Conservation (phyloP, 2,329 filamentous ascomycete genomes). For the Penicillium fuscoglaucum region DNA sequence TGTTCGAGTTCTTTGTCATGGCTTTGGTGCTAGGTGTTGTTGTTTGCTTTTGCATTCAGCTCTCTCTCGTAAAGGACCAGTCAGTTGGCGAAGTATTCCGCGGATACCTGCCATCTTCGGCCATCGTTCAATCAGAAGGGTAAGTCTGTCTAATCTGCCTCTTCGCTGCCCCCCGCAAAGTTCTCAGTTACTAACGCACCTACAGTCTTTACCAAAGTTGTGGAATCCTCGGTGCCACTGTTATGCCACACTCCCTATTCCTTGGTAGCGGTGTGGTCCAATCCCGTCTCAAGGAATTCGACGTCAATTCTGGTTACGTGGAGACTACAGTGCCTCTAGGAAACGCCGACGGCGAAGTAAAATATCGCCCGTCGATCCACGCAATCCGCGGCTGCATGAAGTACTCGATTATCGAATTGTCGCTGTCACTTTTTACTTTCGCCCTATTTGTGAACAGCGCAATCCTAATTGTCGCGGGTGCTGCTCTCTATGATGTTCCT, state of each 20-base stretch:
- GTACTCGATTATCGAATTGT: slow-evolving; percentile 70
- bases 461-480: slow-evolving; percentile 79
- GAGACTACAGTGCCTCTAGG: slow-evolving; percentile 31
- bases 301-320: slow-evolving; percentile 43
- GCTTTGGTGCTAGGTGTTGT: slow-evolving; percentile 56
- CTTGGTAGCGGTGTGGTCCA: slow-evolving; percentile 59
- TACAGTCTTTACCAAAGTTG: slow-evolving; percentile 55
- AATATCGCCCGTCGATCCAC: slow-evolving; percentile 68
- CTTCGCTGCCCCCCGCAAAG: background rate
- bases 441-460: slow-evolving; percentile 81
- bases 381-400: slow-evolving; percentile 75
- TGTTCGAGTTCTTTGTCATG: slow-evolving; percentile 58
- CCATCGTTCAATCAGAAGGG: slow-evolving; percentile 54
- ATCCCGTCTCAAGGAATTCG: slow-evolving; percentile 52
- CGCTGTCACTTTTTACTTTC: slow-evolving; percentile 74
- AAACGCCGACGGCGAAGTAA: slow-evolving; percentile 51
- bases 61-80: slow-evolving; percentile 53
- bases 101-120: slow-evolving; percentile 56
- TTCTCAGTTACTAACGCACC: slow-evolving; percentile 7
- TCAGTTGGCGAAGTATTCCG: slow-evolving; percentile 54
- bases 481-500: slow-evolving; percentile 65
- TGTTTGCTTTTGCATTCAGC: slow-evolving; percentile 58
- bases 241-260: slow-evolving; percentile 63
- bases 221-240: slow-evolving; percentile 54
- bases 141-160: slow-evolving; percentile 24